Conservation (phyloP, 345 rosid species). For the Luvunga scandens region DNA sequence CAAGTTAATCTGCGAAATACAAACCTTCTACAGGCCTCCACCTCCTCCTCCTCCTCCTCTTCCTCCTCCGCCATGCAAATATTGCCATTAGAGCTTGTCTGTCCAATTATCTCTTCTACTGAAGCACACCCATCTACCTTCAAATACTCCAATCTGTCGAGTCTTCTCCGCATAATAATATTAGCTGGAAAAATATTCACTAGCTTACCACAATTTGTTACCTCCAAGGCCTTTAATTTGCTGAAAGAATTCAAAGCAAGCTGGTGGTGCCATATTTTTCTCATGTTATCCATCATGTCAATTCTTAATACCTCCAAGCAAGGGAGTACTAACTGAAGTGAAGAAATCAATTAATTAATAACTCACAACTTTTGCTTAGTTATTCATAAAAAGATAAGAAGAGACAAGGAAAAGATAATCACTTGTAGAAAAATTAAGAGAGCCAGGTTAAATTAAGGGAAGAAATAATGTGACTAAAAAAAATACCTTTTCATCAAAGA, state of each 20-base stretch:
- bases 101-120: conserved; percentile 17
- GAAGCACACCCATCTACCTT: not conserved
- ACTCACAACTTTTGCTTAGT: too few relatives aligned
- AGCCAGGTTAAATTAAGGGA: too few relatives aligned
- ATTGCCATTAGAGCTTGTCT: not conserved
- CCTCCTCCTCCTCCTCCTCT: too few relatives aligned
- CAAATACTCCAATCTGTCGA: not conserved
- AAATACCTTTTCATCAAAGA: not conserved
- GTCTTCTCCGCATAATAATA: not conserved
- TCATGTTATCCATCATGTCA: not conserved
- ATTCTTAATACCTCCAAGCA: not conserved
- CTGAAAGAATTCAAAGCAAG: not conserved
- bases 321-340: not conserved
- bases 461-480: not conserved
- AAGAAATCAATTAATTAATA: too few relatives aligned
- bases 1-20: not conserved
- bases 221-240: not conserved
- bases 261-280: not conserved
- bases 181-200: not conserved
- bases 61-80: not conserved
- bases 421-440: too few relatives aligned
- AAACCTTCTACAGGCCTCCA: not conserved
- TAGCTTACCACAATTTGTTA: not conserved
- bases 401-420: too few relatives aligned
- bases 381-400: too few relatives aligned